Percentiles rank a stretch among this genome's conserved stretches.
These are phyloP conservation scores for Pichia thaimueangensis DNA, from an alignment of 805 yeast genomes.

Conservation along the genomic window DNA sequence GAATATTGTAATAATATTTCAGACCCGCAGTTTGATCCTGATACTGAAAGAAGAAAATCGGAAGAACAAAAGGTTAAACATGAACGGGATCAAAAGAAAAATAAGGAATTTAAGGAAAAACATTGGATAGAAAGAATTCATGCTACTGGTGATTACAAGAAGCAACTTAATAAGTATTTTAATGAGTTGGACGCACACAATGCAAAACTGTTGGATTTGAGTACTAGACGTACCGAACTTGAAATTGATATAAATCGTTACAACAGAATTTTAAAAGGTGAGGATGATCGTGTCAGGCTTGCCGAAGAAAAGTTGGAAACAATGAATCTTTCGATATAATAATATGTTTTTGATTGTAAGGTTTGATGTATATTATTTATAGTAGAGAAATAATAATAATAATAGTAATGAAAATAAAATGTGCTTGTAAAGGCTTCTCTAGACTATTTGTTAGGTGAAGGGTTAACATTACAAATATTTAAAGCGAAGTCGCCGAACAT, in stretches of 20 bases:
- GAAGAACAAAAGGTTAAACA: constrained; percentile 2
- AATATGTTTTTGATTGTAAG: no score
- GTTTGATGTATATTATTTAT: no score
- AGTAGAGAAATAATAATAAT: no score
- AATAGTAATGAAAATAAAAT: no score
- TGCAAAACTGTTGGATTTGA: constrained; percentile 12
- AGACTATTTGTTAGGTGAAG: no score
- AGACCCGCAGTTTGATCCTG: no score
- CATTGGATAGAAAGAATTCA: constrained; percentile 28
- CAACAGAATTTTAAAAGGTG: constrained; percentile 22
- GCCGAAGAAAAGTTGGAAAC: constrained; percentile 45
- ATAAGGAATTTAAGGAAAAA: constrained; percentile 15
- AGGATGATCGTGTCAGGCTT: constrained; percentile 22
- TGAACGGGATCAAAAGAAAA: constrained; percentile 4
- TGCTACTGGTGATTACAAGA: constrained; percentile 18
- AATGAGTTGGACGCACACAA: constrained; percentile 23
- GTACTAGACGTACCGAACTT: constrained; percentile 18
- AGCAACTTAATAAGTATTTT: constrained; percentile 15
- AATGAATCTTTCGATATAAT: constrained; percentile 25
- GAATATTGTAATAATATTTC: no score
- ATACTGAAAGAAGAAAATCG: no score
- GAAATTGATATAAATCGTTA: constrained; percentile 26
- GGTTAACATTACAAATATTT: no score
- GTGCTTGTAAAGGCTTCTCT: no score
- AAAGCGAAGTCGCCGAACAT: no score